Percentiles rank a stretch among this genome's conserved stretches.
Evolutionary conservation across 441 rosid genomes (phyloP).

Genomic region (Erodium texanum): DNA sequence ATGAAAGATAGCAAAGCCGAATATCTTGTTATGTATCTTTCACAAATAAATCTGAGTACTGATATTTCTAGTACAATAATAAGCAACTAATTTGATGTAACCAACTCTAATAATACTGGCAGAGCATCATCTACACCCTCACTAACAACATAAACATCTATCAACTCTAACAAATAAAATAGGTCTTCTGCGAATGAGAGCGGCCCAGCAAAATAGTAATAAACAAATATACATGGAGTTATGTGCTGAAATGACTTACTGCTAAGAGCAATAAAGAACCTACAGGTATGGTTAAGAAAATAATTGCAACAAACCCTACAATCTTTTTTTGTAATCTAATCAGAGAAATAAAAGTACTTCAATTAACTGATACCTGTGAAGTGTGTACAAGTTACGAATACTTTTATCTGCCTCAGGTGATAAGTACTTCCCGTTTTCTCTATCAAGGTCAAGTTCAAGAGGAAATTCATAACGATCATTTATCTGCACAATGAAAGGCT

Average conservation of each 20-base stretch:
- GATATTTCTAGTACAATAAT: neutral
- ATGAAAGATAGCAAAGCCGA: neutral
- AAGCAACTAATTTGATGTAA: neutral
- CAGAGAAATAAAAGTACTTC: neutral
- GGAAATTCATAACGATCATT: slow-evolving; percentile 52
- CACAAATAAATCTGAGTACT: neutral
- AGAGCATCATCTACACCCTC: neutral
- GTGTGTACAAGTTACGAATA: slow-evolving; percentile 82
- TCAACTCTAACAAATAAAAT: neutral
- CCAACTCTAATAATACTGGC: neutral
- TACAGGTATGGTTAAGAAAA: neutral
- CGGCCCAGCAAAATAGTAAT: neutral
- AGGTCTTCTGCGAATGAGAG: neutral
- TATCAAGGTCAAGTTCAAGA: slow-evolving; percentile 49
- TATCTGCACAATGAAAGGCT: slow-evolving; percentile 24
- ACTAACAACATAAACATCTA: neutral
- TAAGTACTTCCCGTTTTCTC: slow-evolving; percentile 68
- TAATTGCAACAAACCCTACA: neutral
- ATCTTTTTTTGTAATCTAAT: neutral
- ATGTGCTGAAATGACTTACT: neutral
- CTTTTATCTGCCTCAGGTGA: slow-evolving; percentile 86
- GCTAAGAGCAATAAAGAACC: neutral
- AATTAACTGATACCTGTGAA: slow-evolving; percentile 55
- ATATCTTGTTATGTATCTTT: neutral
- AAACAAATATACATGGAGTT: neutral